A percentile compares a stretch with the other conserved stretches of the same genome.
Conservation (phyloP, 495 filamentous ascomycete genomes). For the Talaromyces proteolyticus region DNA sequence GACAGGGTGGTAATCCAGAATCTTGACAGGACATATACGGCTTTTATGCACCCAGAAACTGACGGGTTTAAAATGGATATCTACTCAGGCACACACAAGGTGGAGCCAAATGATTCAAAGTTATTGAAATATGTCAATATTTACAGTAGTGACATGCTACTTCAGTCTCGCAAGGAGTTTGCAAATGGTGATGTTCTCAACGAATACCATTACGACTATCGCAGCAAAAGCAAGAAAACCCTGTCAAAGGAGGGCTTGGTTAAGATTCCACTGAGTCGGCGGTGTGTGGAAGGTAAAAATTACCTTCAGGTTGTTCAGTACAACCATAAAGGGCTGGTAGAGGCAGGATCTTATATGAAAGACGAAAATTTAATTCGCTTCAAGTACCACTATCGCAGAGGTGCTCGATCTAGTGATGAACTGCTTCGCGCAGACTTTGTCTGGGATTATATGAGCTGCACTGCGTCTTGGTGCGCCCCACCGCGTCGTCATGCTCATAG, state of each 20-base stretch:
- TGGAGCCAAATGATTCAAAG: constrained; percentile 34
- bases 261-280: constrained; percentile 40
- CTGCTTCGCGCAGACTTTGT: constrained; percentile 53
- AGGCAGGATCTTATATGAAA: constrained; percentile 48
- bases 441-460: constrained; percentile 47
- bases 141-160: constrained; percentile 41
- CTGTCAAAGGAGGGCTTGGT: constrained; percentile 18
- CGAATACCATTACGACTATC: constrained; percentile 49
- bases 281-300: constrained; percentile 41
- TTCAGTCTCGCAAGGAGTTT: constrained; percentile 43
- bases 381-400: constrained; percentile 54
- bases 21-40: constrained; percentile 39
- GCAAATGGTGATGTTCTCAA: constrained; percentile 37
- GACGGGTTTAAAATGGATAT: constrained; percentile 42
- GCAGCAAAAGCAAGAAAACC: constrained; percentile 24
- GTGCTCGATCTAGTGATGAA: constrained; percentile 48
- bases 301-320: constrained; percentile 46
- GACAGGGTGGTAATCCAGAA: constrained; percentile 36
- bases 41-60: constrained; percentile 34
- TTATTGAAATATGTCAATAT: constrained; percentile 38
- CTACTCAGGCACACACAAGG: constrained; percentile 37
- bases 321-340: constrained; percentile 48
- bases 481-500: constrained; percentile 46
- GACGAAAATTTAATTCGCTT: constrained; percentile 50
- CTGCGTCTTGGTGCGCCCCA: constrained; percentile 54